A percentile compares a stretch with the other conserved stretches of the same genome.
Conservation (phyloP, 1,284 basidiomycete genomes). For the Ceratobasidium sp. region DNA sequence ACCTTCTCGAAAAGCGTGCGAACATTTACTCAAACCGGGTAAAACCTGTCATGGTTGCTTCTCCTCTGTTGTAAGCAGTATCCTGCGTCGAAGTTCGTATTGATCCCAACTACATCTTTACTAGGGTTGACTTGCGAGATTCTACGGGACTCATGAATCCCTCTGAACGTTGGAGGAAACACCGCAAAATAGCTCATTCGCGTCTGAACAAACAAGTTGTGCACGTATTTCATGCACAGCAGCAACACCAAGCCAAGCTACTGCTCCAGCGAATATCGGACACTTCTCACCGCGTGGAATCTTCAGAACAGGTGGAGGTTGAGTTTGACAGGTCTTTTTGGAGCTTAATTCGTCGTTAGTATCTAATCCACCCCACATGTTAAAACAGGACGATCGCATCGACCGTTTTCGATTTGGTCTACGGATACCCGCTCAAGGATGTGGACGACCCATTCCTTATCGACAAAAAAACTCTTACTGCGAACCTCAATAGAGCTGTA, state of each 20-base stretch:
- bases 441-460: slow-evolving; percentile 15
- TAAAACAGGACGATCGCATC: slow-evolving; percentile 18
- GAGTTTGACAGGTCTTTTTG: not conserved
- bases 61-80: slow-evolving; percentile 1
- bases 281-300: not conserved
- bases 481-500: not conserved
- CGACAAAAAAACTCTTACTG: not conserved
- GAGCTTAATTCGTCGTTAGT: not conserved
- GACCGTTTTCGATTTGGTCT: not conserved
- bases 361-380: not conserved
- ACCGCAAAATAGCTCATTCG: slow-evolving; percentile 7
- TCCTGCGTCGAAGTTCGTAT: not conserved
- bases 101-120: not conserved
- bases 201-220: slow-evolving; percentile 12
- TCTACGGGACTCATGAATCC: slow-evolving; percentile 3
- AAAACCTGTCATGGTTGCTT: slow-evolving; percentile 3
- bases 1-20: slow-evolving; percentile 58
- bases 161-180: slow-evolving; percentile 8
- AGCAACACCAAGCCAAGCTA: slow-evolving; percentile 4
- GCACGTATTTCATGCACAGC: not conserved
- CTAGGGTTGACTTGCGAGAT: not conserved
- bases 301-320: not conserved
- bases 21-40: slow-evolving; percentile 57
- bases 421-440: slow-evolving; percentile 4
- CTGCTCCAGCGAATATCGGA: slow-evolving; percentile 3